Evolutionary conservation across 208 protist genomes (phyloP).

Genomic region (Acanthamoeba royreba): DNA sequence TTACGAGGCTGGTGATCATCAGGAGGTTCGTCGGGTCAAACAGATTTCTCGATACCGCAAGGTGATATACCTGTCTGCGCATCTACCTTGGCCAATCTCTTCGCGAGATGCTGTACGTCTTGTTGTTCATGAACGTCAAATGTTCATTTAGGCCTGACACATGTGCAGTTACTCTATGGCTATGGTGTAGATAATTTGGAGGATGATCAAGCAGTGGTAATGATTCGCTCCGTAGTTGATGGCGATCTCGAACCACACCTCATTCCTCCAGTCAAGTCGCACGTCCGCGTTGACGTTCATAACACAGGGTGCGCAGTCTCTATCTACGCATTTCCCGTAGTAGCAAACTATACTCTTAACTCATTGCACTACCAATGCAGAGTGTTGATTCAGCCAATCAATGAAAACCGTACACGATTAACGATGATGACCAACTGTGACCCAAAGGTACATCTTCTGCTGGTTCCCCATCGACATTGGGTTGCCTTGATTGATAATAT

Average conservation of each 20-base stretch:
- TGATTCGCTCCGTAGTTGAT: neutral
- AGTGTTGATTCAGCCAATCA: neutral
- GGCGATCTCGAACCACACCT: neutral
- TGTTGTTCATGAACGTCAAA: too few species aligned
- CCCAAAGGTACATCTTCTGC: neutral
- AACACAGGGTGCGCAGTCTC: neutral
- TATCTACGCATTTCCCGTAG: neutral
- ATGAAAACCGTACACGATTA: neutral
- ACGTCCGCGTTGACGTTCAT: neutral
- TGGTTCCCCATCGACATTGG: neutral
- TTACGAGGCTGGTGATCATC: neutral
- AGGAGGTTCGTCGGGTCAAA: neutral
- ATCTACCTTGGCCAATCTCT: neutral
- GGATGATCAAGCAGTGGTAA: neutral
- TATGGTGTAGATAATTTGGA: conserved; percentile 13
- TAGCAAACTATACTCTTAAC: too few species aligned
- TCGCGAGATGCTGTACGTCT: neutral
- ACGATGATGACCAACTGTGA: conserved; percentile 12
- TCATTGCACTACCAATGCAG: too few species aligned
- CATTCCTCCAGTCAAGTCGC: neutral
- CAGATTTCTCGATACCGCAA: conserved; percentile 3
- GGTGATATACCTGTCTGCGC: neutral
- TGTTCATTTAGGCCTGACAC: too few species aligned
- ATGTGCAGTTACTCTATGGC: neutral
- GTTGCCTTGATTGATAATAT: too few species aligned